These are phyloP conservation scores for Elongisporangium senticosum DNA, from an alignment of 352 stramenopile genomes.

Conservation along the genomic window DNA sequence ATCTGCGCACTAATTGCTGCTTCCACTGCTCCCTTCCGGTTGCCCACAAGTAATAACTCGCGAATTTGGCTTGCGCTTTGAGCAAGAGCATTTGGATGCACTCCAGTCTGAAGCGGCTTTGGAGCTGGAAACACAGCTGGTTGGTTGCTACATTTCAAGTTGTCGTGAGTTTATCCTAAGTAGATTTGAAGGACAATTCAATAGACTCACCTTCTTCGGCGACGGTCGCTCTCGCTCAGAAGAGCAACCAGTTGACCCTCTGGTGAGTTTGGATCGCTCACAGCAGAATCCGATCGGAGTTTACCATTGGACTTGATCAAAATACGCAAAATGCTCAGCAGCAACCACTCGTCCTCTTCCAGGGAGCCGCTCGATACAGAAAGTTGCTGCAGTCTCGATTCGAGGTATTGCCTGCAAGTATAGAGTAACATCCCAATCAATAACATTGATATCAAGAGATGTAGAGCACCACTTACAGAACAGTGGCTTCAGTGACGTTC, in stretches of 20 bases:
- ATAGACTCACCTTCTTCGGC: slow-evolving; percentile 37
- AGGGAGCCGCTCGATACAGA: slow-evolving; percentile 15
- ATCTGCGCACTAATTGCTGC: slow-evolving; percentile 75
- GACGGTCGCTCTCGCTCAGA: slow-evolving; percentile 62
- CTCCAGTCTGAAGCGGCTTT: slow-evolving; percentile 29
- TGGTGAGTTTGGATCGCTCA: slow-evolving; percentile 51
- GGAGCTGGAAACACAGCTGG: slow-evolving; percentile 35
- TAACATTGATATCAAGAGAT: background rate
- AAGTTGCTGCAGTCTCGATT: slow-evolving; percentile 42
- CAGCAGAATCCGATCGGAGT: slow-evolving; percentile 44
- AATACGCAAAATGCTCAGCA: slow-evolving; percentile 62
- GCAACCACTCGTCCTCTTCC: slow-evolving; percentile 64
- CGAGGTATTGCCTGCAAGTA: slow-evolving; percentile 39
- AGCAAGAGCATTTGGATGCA: slow-evolving; percentile 37
- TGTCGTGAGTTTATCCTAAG: background rate
- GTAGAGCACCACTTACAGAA: slow-evolving; percentile 29
- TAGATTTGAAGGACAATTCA: background rate
- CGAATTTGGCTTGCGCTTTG: slow-evolving; percentile 56
- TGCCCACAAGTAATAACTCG: slow-evolving; percentile 66
- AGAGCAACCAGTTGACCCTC: slow-evolving; percentile 64
- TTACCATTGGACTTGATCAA: slow-evolving; percentile 80
- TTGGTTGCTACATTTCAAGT: slow-evolving; percentile 23
- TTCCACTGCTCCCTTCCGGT: slow-evolving; percentile 71
- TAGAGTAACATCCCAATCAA: background rate
- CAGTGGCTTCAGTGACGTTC: slow-evolving; percentile 45